phyloP scores from a whole-genome alignment of 345 rosid genomes.

The Populus alba region DNA sequence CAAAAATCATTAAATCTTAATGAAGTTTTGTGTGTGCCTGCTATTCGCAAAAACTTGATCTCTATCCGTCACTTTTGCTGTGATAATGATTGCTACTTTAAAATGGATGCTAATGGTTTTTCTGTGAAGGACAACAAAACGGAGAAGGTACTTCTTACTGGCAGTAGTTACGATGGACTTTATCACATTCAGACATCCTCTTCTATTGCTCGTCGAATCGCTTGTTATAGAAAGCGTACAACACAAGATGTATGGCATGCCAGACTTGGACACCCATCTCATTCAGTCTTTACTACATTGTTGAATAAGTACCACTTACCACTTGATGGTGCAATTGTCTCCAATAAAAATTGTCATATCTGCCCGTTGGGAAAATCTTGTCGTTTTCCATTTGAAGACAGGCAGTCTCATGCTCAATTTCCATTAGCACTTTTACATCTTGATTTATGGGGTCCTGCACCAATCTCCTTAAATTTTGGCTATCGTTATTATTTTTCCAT shows the following conservation, averaged over 20 bases:
- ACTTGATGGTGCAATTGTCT: not conserved
- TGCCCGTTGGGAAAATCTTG: not conserved
- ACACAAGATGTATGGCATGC: not conserved
- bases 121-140: not conserved
- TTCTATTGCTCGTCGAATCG: not conserved
- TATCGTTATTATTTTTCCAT: not conserved
- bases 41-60: not conserved
- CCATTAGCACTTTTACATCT: not conserved
- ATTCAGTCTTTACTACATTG: not conserved
- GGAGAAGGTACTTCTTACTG: not conserved
- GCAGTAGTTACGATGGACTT: not conserved
- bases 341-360: not conserved
- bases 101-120: too few relatives aligned
- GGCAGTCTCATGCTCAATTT: not conserved
- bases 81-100: not conserved
- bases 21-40: not conserved
- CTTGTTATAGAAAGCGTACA: not conserved
- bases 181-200: not conserved
- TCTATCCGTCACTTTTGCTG: fast-evolving
- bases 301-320: not conserved
- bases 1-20: not conserved
- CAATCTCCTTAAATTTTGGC: not conserved
- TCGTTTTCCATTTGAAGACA: not conserved
- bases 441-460: not conserved
- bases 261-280: not conserved